Conservation (phyloP, 495 filamentous ascomycete species). For the Tuber magnatum region DNA sequence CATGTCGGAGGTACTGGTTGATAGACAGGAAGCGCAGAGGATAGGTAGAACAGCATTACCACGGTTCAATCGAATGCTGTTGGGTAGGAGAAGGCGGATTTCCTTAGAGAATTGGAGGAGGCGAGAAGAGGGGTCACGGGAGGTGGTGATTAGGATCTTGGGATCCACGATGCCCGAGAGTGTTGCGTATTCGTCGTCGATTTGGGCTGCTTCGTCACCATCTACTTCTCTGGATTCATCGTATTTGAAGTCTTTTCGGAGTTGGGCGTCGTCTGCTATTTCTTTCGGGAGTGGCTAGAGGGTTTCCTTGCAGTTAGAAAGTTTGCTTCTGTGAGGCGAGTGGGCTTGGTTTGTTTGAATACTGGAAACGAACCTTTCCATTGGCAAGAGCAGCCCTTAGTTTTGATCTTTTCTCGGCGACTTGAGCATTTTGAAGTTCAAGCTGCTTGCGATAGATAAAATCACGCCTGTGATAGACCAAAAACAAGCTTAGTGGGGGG, state of each 20-base stretch:
- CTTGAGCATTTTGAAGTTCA: constrained; percentile 80
- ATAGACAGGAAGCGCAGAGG: constrained; percentile 70
- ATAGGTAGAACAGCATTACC: constrained; percentile 83
- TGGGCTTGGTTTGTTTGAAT: not conserved
- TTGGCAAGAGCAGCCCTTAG: constrained; percentile 76
- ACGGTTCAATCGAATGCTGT: constrained; percentile 80
- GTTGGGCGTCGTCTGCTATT: constrained; percentile 78
- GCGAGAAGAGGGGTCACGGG: constrained; percentile 74
- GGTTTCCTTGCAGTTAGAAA: constrained; percentile 12
- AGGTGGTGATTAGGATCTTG: constrained; percentile 84
- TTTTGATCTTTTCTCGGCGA: constrained; percentile 79
- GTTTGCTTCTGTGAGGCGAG: not conserved
- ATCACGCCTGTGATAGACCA: constrained; percentile 56
- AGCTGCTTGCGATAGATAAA: constrained; percentile 74
- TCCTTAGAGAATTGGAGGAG: constrained; percentile 91
- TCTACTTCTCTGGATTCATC: constrained; percentile 68
- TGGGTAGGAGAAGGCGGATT: constrained; percentile 82
- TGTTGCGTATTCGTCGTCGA: constrained; percentile 94
- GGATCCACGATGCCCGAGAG: constrained; percentile 80
- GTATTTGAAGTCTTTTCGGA: constrained; percentile 87
- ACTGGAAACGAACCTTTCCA: constrained; percentile 43
- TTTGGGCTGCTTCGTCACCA: constrained; percentile 59
- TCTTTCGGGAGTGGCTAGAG: constrained; percentile 74
- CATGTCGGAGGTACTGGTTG: constrained; percentile 72
- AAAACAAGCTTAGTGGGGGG: not conserved